Evolutionary conservation across 176 grass and related monocot genomes (phyloP).

Genomic region (Cocos nucifera): DNA sequence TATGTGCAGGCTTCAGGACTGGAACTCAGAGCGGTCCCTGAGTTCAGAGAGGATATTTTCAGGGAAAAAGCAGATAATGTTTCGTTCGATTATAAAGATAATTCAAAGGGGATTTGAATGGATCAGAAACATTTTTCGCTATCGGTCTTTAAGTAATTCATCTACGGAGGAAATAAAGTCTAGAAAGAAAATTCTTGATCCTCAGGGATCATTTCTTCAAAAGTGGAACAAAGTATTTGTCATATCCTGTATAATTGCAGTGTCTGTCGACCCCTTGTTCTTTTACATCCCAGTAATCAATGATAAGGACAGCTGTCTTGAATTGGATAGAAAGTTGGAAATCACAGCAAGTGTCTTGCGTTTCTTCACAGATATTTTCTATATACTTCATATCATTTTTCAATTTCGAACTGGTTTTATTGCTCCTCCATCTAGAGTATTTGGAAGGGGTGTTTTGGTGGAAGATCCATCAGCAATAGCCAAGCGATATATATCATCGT

Average conservation of each 20-base stretch:
- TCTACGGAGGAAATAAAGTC: conserved; percentile 27
- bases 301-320: conserved; percentile 33
- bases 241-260: conserved; percentile 75
- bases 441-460: conserved; percentile 74
- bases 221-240: conserved; percentile 99
- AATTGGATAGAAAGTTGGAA: conserved; percentile 68
- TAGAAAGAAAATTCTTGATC: conserved; percentile 64
- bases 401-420: conserved; percentile 93
- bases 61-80: conserved; percentile 32
- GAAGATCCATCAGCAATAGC: conserved; percentile 62
- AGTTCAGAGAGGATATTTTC: conserved; percentile 43
- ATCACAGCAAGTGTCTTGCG: conserved; percentile 64
- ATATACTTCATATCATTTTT: conserved; percentile 84
- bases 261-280: conserved; percentile 88
- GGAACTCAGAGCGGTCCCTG: conserved; percentile 61
- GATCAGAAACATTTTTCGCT: conserved; percentile 38
- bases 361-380: conserved; percentile 90
- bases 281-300: conserved; percentile 78
- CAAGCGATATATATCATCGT: conserved; percentile 65
- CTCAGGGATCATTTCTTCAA: conserved; percentile 83
- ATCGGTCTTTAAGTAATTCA: conserved; percentile 46
- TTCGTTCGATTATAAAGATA: conserved; percentile 35
- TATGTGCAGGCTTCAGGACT: conserved; percentile 65
- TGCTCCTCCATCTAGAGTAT: conserved; percentile 88
- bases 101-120: conserved; percentile 55